Evolutionary conservation across 2,329 filamentous ascomycete species (phyloP).

Genomic region (Apiospora phragmitis): DNA sequence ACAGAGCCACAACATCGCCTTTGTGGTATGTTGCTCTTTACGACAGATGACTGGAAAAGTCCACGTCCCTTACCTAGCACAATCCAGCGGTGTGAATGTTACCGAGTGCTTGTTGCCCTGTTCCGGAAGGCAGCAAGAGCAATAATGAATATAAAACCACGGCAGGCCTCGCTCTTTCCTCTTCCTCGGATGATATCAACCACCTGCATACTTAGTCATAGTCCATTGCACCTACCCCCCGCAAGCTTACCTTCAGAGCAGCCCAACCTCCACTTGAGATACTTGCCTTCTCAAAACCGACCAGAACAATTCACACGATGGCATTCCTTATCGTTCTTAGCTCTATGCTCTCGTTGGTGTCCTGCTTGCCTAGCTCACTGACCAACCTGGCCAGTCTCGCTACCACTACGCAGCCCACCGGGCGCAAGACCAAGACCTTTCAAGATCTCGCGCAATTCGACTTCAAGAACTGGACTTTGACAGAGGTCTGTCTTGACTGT

Average conservation of each 20-base stretch:
- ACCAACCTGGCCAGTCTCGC: neutral
- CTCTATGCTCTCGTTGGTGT: slow-evolving; percentile 12
- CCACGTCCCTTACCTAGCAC: neutral
- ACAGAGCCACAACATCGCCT: neutral
- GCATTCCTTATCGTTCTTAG: neutral
- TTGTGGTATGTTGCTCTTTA: slow-evolving; percentile 8
- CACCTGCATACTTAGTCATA: too few relatives aligned
- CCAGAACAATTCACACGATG: neutral
- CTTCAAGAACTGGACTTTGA: slow-evolving; percentile 11
- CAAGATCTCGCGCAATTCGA: slow-evolving; percentile 13
- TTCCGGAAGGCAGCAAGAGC: neutral
- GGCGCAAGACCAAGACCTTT: neutral
- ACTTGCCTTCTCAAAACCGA: neutral
- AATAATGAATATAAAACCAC: neutral
- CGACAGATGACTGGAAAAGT: neutral
- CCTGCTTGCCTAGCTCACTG: neutral
- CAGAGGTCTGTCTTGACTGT: slow-evolving; percentile 11
- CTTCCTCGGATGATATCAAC: too few relatives aligned
- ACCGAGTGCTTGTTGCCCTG: neutral
- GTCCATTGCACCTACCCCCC: neutral
- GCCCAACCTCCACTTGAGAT: neutral
- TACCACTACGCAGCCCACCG: neutral
- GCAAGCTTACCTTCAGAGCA: neutral
- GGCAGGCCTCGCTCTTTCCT: neutral
- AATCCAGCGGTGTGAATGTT: neutral